A percentile compares a stretch with the other conserved stretches of the same genome.
phyloP scores from a whole-genome alignment of 768 basidiomycete genomes.

The Scleroderma bovista region DNA sequence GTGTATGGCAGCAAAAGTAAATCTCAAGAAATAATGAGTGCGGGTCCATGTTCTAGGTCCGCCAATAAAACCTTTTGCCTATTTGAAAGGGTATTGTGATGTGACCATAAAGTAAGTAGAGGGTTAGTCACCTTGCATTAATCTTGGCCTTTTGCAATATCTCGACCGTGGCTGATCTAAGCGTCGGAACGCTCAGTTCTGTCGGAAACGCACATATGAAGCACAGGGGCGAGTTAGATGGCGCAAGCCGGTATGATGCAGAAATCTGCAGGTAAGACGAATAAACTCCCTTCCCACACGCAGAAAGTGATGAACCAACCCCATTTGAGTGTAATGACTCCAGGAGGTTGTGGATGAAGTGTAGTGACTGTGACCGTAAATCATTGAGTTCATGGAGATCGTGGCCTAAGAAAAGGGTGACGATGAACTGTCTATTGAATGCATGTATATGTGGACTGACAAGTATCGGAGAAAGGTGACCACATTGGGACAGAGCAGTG shows the following conservation, averaged over 20 bases:
- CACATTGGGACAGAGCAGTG: slow-evolving; percentile 68
- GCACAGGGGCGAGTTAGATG: slow-evolving; percentile 55
- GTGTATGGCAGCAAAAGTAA: background rate
- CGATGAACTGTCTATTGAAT: background rate
- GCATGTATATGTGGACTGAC: slow-evolving; percentile 33
- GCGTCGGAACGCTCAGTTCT: slow-evolving; percentile 35
- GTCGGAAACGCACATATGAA: slow-evolving; percentile 51
- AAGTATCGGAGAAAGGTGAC: slow-evolving; percentile 51
- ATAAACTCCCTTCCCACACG: slow-evolving; percentile 1
- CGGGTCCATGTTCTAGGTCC: slow-evolving; percentile 46
- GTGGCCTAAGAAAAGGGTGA: slow-evolving; percentile 36
- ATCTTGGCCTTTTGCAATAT: slow-evolving; percentile 42
- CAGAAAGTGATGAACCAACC: slow-evolving; percentile 34
- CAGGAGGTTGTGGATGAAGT: slow-evolving; percentile 60
- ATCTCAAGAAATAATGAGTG: slow-evolving; percentile 49
- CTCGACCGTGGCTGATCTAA: slow-evolving; percentile 39
- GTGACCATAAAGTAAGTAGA: background rate
- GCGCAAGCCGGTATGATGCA: slow-evolving; percentile 58
- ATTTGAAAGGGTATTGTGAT: slow-evolving; percentile 4
- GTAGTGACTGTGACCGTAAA: slow-evolving; percentile 52
- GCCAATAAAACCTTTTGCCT: slow-evolving; percentile 49
- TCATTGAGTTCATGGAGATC: slow-evolving; percentile 69
- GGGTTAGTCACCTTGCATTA: slow-evolving; percentile 32
- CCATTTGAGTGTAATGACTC: slow-evolving; percentile 55
- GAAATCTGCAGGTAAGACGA: slow-evolving; percentile 39